Base-by-base conservation (phyloP, 2,329 filamentous ascomycete genomes). In the Pseudofabraea citricarpa region DNA sequence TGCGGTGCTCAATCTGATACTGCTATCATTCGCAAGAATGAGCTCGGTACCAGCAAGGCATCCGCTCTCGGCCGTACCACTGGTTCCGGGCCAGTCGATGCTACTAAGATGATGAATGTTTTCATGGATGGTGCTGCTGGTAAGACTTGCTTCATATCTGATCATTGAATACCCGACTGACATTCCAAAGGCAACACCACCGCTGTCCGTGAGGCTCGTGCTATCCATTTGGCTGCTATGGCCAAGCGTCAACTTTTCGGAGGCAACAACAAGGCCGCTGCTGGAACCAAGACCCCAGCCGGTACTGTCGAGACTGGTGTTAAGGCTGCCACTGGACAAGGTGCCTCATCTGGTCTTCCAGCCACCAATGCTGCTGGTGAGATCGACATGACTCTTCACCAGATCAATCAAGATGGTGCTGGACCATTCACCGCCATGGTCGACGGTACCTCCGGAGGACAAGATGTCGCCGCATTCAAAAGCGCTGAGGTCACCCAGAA, bases 381-480 rank as follows among this genome's bases (percentile, higher is more conserved):
- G 18, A 68, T 84, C 58, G 72, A 70, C 45, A 71, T 84, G 71
- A 77, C 73, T 43, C 82, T 75, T 65, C 77, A 79, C 60, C 75
- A 84, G 64, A 74, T 83, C 66, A 83, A 83, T 71, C 79, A 83
- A 61, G 79, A 83, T 54, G 80, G 80, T 6, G 80, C 79, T 0
- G 80, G 80, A 1, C 78, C 78, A 1, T 64, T 83, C 32, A 71
- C 66, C 20, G 79, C 79, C 4, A 65, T 68, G 18, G 67, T 83
- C 35, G 79, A 84, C 55, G 66, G 68, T 22, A 80, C 78, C 18
- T 82, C 78, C 2, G 79, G 77, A 16, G 80, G 80, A 24, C 76
- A 71, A 2, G 74, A 81, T 52, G 58, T 71, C 12, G 57, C 62
- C 23, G 79, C 79, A 23, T 83, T 84, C 70, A 56, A 79, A 61